phyloP scores from a whole-genome alignment of 345 rosid genomes.

The Camelina laxa region DNA sequence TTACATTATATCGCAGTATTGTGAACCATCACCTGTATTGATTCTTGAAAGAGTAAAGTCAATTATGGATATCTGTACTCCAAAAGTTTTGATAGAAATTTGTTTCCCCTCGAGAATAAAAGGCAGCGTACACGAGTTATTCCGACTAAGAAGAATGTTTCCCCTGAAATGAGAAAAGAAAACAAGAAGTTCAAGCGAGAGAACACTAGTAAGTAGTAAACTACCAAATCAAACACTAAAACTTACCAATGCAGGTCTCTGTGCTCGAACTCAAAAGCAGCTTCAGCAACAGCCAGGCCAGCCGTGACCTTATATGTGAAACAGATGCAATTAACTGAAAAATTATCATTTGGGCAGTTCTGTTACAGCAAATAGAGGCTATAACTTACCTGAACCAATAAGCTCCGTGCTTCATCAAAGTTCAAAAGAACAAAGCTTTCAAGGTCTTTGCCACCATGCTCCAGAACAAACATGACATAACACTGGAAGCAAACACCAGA shows the following conservation, averaged over 20 bases:
- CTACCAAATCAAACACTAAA: constrained; percentile 26
- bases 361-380: constrained; percentile 3
- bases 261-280: constrained; percentile 93
- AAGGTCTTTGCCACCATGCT: constrained; percentile 97
- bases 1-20: not conserved
- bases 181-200: constrained; percentile 25
- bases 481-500: constrained; percentile 56
- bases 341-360: constrained; percentile 3
- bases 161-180: constrained; percentile 64
- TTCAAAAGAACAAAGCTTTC: constrained; percentile 85
- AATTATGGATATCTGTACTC: constrained; percentile 70
- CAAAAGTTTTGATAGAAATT: constrained; percentile 57
- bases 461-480: constrained; percentile 81
- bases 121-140: constrained; percentile 52
- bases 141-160: constrained; percentile 78
- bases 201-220: constrained; percentile 17
- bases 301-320: constrained; percentile 69
- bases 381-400: constrained; percentile 72
- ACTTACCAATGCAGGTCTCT: constrained; percentile 89
- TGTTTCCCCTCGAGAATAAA: constrained; percentile 71
- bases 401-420: constrained; percentile 82
- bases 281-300: constrained; percentile 93
- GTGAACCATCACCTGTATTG: constrained; percentile 64
- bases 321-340: constrained; percentile 11
- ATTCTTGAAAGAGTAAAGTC: constrained; percentile 97